These are phyloP conservation scores for Solanum bulbocastanum DNA, from an alignment of 257 asterid species.

Conservation along the genomic window DNA sequence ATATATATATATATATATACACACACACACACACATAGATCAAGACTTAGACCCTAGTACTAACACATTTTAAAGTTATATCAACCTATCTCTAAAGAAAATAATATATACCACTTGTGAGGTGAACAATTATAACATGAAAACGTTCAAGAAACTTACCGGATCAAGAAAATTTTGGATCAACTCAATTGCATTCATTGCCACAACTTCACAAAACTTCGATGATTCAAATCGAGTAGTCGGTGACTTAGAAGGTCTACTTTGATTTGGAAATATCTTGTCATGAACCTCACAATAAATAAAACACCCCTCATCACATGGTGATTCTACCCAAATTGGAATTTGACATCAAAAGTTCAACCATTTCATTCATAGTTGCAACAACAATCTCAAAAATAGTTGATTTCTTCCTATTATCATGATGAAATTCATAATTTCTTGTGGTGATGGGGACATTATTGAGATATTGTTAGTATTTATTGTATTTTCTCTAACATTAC, in stretches of 20 bases:
- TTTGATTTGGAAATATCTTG: conserved; percentile 31
- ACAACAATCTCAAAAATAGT: conserved; percentile 25
- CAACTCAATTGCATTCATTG: too few relatives aligned
- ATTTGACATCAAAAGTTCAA: conserved; percentile 36
- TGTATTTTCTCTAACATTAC: not conserved
- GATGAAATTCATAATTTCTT: not conserved
- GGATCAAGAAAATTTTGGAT: too few relatives aligned
- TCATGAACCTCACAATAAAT: conserved; percentile 40
- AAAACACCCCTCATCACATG: conserved; percentile 25
- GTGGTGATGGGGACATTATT: not conserved
- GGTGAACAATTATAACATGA: not conserved
- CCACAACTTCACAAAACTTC: conserved; percentile 35
- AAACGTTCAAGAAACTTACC: not conserved
- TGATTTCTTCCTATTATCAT: conserved; percentile 27
- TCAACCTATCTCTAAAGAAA: too few relatives aligned
- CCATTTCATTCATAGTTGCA: not conserved
- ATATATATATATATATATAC: too few relatives aligned
- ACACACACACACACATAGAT: too few relatives aligned
- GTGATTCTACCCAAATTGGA: conserved; percentile 46
- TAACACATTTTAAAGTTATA: too few relatives aligned
- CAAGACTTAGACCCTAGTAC: too few relatives aligned
- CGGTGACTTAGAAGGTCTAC: conserved; percentile 5
- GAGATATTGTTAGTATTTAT: not conserved
- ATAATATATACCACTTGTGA: not conserved
- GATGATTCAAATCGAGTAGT: conserved; percentile 59